Evolutionary conservation across 2,329 filamentous ascomycete species (phyloP), one percentile per base, ranked within the genome.

Genomic region (Capronia americana): DNA sequence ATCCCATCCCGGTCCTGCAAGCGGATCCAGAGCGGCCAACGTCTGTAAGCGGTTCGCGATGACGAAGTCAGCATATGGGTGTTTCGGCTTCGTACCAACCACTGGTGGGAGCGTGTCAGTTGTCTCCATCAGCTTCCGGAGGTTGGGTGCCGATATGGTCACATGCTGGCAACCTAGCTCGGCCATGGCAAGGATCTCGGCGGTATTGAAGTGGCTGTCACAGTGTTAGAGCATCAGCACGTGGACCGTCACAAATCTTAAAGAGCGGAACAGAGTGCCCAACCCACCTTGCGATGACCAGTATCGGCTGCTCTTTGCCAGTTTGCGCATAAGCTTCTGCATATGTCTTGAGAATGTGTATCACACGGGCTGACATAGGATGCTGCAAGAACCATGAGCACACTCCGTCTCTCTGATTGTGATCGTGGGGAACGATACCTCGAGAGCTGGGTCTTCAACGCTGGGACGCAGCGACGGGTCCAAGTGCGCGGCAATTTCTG

Each of bases 181-280:
- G 11, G 62, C 62, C 41, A 51, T 59, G 14, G 62, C 62, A 24
- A 64, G 32, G 20, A 64, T 32, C 32, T 64, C 62, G 10, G 46
- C 48, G 11, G 41, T 44, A n/a, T 63, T 63, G 60, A 56, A 56
- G 28, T 59, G 38, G 24, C 62, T 64, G 30, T 56, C 51, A 46
- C 2, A 90, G 77, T 0, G 14, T n/a, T 12, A 17, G 6, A n/a
- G 38, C 17, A n/a, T 44, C 38, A 44, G 38, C 7, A 44, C 17
- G 14, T 44, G 14, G 38, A n/a, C 8, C 4, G 1, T 41, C 38
- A n/a, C 8, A 4, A 4, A 41, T 41, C 30, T 30, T 41, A 2
- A 17, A 17, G 12, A 17, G 14, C 2, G 4, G 17, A n/a, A 44
- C 6, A n/a, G 38, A n/a, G 17, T 44, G 14, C 2, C 17, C 1